Percentiles rank a stretch among this genome's conserved stretches.
Evolutionary conservation across 2,329 filamentous ascomycete species (phyloP).

Genomic region (Sarocladium oryzae): DNA sequence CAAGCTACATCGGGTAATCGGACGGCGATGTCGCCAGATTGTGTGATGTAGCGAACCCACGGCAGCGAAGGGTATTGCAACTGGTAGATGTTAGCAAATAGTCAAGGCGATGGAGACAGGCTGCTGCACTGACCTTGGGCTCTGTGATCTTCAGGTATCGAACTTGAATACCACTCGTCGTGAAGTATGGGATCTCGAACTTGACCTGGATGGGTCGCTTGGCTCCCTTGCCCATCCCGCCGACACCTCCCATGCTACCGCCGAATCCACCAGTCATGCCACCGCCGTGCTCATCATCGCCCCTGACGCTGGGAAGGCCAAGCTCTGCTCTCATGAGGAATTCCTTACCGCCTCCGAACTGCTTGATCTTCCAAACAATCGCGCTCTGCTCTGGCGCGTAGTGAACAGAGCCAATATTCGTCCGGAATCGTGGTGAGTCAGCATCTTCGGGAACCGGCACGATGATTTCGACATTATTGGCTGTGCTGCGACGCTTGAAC

Average conservation of each 20-base stretch:
- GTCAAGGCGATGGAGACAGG: background rate
- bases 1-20: conserved; percentile 84
- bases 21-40: conserved; percentile 94
- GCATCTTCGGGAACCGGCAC: conserved; percentile 97
- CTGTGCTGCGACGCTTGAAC: conserved; percentile 95
- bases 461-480: conserved; percentile 97
- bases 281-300: conserved; percentile 90
- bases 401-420: conserved; percentile 94
- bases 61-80: conserved; percentile 96
- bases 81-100: conserved; percentile 36
- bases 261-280: conserved; percentile 98
- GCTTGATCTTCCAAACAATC: conserved; percentile 99
- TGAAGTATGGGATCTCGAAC: conserved; percentile 99
- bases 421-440: conserved; percentile 91
- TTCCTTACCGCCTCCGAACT: conserved; percentile 97
- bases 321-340: conserved; percentile 98
- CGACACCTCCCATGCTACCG: conserved; percentile 89
- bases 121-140: conserved; percentile 68
- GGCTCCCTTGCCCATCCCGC: conserved; percentile 67
- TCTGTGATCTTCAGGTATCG: conserved; percentile 98
- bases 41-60: conserved; percentile 98
- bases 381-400: conserved; percentile 96
- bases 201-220: conserved; percentile 98
- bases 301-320: conserved; percentile 85
- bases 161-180: conserved; percentile 98